phyloP scores from a whole-genome alignment of 495 filamentous ascomycete genomes.

The Neurospora tetraspora region DNA sequence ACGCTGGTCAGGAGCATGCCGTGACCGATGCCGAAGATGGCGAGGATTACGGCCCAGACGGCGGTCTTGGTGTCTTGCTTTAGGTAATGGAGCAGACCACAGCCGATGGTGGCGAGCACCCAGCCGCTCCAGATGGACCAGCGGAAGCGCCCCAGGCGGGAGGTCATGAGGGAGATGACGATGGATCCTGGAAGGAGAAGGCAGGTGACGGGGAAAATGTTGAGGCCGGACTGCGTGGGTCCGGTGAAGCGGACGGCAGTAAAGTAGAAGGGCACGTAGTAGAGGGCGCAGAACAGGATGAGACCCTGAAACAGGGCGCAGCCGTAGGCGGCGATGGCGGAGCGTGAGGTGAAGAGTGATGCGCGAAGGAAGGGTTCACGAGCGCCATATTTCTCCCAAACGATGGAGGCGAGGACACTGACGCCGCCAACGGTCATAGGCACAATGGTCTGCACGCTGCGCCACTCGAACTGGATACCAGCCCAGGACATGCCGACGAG shows the following conservation, averaged over 20 bases:
- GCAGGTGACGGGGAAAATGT: slow-evolving; percentile 20
- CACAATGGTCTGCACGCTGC: slow-evolving; percentile 32
- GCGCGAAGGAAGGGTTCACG: slow-evolving; percentile 45
- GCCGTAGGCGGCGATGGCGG: slow-evolving; percentile 26
- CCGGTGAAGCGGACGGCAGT: slow-evolving; percentile 45
- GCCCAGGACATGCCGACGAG: slow-evolving; percentile 49
- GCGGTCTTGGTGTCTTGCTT: slow-evolving; percentile 34
- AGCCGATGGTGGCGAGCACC: slow-evolving; percentile 37
- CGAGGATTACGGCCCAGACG: slow-evolving; percentile 42
- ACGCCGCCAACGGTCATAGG: slow-evolving; percentile 36
- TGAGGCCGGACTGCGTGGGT: slow-evolving; percentile 42
- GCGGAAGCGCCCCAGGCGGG: slow-evolving; percentile 41
- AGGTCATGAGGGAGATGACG: slow-evolving; percentile 38
- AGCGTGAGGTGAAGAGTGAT: slow-evolving; percentile 32
- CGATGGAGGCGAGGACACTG: slow-evolving; percentile 16
- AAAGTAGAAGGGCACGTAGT: slow-evolving; percentile 58
- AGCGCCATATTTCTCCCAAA: slow-evolving; percentile 34
- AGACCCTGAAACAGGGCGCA: slow-evolving; percentile 27
- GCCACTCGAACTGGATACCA: slow-evolving; percentile 43
- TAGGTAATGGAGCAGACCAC: slow-evolving; percentile 38
- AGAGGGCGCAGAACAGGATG: slow-evolving; percentile 34
- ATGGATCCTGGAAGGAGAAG: slow-evolving; percentile 28
- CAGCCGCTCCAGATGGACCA: slow-evolving; percentile 50
- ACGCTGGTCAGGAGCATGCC: slow-evolving; percentile 43
- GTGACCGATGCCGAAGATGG: slow-evolving; percentile 44